Percentiles rank a stretch among this genome's conserved stretches.
These are phyloP conservation scores for Sporothrix inflata DNA, from an alignment of 2,329 filamentous ascomycete species.

Conservation along the genomic window DNA sequence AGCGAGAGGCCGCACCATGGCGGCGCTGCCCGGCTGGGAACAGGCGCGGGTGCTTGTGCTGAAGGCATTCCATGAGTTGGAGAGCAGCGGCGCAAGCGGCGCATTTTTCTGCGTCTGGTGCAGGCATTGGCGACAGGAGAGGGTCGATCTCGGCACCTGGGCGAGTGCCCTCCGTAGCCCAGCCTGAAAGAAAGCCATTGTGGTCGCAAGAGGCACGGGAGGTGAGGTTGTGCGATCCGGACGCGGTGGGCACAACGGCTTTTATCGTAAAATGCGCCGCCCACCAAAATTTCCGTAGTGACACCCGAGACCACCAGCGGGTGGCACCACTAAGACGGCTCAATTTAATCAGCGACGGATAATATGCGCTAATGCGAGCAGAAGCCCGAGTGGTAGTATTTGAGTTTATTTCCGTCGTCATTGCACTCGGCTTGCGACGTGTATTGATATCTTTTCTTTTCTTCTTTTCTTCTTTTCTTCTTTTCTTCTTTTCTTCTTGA, in stretches of 20 bases:
- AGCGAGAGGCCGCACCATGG: background rate
- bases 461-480: too few species aligned
- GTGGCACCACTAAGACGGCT: conserved; percentile 29
- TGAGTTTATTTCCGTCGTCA: too few species aligned
- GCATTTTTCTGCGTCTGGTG: conserved; percentile 36
- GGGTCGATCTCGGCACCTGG: conserved; percentile 41
- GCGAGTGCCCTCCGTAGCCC: conserved; percentile 38
- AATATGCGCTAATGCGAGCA: conserved; percentile 26
- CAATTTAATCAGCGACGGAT: conserved; percentile 30
- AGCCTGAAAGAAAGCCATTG: conserved; percentile 40
- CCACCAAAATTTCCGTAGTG: background rate
- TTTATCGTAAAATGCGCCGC: conserved; percentile 26
- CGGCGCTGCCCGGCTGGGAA: background rate
- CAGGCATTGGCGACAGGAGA: conserved; percentile 56
- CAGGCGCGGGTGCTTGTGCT: background rate
- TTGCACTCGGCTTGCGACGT: background rate
- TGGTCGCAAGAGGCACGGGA: background rate
- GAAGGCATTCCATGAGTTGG: conserved; percentile 2
- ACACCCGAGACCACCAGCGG: background rate
- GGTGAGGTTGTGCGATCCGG: background rate
- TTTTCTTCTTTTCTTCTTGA: too few species aligned
- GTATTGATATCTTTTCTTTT: too few species aligned
- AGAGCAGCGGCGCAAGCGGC: background rate
- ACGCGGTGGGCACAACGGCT: background rate
- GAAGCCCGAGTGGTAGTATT: background rate